Base-by-base conservation (phyloP, 768 basidiomycete species). In the Paxillus involutus region DNA sequence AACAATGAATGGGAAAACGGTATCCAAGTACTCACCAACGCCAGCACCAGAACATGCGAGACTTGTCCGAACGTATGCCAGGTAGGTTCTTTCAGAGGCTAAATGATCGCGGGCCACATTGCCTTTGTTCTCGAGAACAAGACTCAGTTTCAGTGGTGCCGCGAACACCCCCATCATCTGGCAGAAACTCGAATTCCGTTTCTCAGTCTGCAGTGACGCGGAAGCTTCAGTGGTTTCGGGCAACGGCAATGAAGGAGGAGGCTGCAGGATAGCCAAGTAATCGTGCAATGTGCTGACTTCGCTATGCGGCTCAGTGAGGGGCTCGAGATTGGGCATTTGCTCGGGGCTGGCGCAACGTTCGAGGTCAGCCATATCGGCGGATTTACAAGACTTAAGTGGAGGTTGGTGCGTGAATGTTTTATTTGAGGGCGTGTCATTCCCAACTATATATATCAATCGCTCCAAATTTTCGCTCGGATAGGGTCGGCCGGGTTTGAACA, bases 21-120 rank as follows among this genome's bases (percentile, higher is more conserved):
- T 3, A 12, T 24, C 21, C 39, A 44, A 52, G 33, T 24, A 74
- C 81, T 59, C 52, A 83, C 83, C 84, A 35, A 86, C 82, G 32
- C 84, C 84, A 5, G 81, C 72, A 2, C 81, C 77, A 3, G 82
- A 80, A 36, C 84, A 73, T 1, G 81, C 78, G 44, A 86, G 71
- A 60, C 83, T 84, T 3, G 84, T 86, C n/a, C 84, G 75, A 46
- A 83, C 72, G 58, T 85, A 86, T 12, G 84, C 83, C 36, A 86
- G 69, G 60, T 82, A 85, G 2, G 84, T 85, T 44, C 84, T 72
- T 59, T 86, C 84, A 14, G 77, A 80, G 2, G 84, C 84, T 0
- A 86, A 71, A 59, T 86, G 84, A 59, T 86, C 84, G 10, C 84
- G 76, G 8, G 84, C 84, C 3, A 83, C 82, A 57, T 79, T 84